Percentiles rank a stretch among this genome's conserved stretches.
phyloP scores from a whole-genome alignment of 768 basidiomycete genomes.

The Cytidiella melzeri region DNA sequence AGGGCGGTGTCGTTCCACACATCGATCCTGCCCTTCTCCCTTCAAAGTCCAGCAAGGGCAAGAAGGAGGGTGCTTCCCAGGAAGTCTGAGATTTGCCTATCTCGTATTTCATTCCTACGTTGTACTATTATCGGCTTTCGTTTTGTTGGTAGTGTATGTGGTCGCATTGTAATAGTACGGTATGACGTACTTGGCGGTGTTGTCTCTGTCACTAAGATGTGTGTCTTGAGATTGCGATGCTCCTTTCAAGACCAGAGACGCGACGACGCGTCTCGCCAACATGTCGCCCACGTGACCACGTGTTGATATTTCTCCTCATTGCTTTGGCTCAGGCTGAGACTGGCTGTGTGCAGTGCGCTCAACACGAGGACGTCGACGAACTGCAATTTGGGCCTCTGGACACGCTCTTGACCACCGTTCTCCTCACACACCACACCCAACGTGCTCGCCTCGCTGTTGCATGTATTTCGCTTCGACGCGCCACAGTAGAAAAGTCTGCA shows the following conservation, averaged over 20 bases:
- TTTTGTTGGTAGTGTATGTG: not conserved
- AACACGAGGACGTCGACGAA: conserved; percentile 9
- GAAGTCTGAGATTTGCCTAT: conserved; percentile 31
- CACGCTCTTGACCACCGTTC: not conserved
- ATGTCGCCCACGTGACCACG: conserved; percentile 6
- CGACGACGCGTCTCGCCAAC: not conserved
- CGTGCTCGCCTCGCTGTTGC: conserved; percentile 10
- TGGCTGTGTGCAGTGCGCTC: conserved; percentile 1
- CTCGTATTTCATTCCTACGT: not conserved
- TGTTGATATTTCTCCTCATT: conserved; percentile 6
- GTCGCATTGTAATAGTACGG: conserved; percentile 8
- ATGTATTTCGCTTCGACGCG: conserved; percentile 4
- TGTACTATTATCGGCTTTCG: conserved; percentile 4
- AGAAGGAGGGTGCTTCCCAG: conserved; percentile 42
- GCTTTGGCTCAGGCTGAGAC: not conserved
- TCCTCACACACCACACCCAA: conserved; percentile 4
- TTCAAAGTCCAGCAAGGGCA: conserved; percentile 40
- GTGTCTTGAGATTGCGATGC: not conserved
- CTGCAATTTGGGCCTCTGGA: not conserved
- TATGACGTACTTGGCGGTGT: not conserved
- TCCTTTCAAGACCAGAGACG: not conserved
- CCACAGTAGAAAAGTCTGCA: not conserved
- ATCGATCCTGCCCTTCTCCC: conserved; percentile 47
- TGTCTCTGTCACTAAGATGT: no score
- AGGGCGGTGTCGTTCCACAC: conserved; percentile 70